Base-by-base conservation (phyloP, 805 yeast genomes). In the Cyberlindnera xishuangbannaensis region DNA sequence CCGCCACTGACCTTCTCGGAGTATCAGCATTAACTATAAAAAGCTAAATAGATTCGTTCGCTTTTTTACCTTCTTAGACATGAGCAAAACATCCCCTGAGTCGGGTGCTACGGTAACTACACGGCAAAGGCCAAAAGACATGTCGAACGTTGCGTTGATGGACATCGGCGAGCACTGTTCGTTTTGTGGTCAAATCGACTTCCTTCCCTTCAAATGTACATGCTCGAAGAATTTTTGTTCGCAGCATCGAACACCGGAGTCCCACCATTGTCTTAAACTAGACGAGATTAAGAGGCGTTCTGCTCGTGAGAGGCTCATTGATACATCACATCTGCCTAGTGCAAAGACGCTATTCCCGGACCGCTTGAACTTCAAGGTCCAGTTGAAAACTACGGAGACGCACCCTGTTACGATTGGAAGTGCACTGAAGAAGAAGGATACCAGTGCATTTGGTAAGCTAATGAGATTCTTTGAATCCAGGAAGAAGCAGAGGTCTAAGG, bases 141-240 rank as follows among this genome's bases (percentile, higher is more conserved):
- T 48, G 51, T 47, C 54, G 6, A 48, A 44, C 30, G 50, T 52
- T 12, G 54, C 44, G 17, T 33, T 52, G 12, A 50, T 52, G 55
- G 56, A 52, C 27, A 50, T 52, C 12, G 57, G 57, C 8, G 52
- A 51, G 28, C 56, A 51, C 33, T 52, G 57, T 30, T 39, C 53
- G 4, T 48, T 43, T 29, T 52, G 57, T 39, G 56, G 56, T 4
- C 56, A 51, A 30, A 36, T 51, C 2, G 57, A 52, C 27, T 52
- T 51, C 36, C 35, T 52, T 14, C 57, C 57, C 0, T 52, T 51
- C 37, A 50, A 39, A 29, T 52, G 57, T 26, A 25, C 42, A n/a
- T 52, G 57, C 28, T 39, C 39, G 6, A 32, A 30, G 15, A 41
- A 40, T 0, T 52, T 50, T 19, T 52, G 57, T 25, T 21, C 28